phyloP scores from a whole-genome alignment of 306 rosid genomes.

The Vachellia pachyceras region DNA sequence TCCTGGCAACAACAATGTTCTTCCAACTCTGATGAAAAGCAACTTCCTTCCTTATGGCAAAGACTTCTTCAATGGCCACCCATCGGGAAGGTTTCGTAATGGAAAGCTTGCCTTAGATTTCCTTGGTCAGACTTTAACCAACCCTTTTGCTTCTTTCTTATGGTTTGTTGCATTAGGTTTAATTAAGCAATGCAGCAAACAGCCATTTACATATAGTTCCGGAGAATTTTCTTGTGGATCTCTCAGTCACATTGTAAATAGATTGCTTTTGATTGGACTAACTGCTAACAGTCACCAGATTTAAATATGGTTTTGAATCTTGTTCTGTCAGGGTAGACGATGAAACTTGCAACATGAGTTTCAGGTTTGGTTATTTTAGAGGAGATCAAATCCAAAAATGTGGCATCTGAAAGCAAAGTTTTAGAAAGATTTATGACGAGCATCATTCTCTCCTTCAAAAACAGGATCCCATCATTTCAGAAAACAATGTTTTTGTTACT shows the following conservation, averaged over 20 bases:
- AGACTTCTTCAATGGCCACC: conserved; percentile 58
- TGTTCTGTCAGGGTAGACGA: no score
- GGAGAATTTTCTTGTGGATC: background rate
- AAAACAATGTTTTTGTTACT: background rate
- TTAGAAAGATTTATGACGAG: background rate
- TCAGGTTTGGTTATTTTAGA: background rate
- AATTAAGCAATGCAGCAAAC: background rate
- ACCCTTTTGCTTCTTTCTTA: background rate
- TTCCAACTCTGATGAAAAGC: conserved; percentile 60
- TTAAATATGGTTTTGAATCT: no score
- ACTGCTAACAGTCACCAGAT: background rate
- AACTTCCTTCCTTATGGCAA: conserved; percentile 81
- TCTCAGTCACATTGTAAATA: background rate
- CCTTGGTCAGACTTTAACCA: conserved; percentile 53
- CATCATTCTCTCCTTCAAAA: background rate
- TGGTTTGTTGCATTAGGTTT: background rate
- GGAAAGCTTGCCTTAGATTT: conserved; percentile 80
- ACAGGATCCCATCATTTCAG: background rate
- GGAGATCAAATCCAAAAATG: conserved; percentile 2
- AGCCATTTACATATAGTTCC: background rate
- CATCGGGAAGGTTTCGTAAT: conserved; percentile 72
- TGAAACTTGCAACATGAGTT: background rate
- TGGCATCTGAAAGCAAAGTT: background rate
- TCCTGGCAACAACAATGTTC: conserved; percentile 77
- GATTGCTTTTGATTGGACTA: background rate